Evolutionary conservation across 257 asterid genomes (phyloP).

Genomic region (Leptodermis oblonga): DNA sequence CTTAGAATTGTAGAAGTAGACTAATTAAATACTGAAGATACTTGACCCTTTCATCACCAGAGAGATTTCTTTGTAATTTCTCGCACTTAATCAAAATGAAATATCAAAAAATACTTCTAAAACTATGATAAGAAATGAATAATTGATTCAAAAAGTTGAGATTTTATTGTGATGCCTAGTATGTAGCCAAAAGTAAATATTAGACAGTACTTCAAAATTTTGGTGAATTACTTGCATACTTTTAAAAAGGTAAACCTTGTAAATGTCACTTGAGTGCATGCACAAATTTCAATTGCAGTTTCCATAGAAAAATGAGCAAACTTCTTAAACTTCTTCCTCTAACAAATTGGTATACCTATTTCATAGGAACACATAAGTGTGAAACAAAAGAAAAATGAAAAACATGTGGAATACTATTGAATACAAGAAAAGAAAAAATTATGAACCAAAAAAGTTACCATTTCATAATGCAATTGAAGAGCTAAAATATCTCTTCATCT

Average conservation of each 20-base stretch:
- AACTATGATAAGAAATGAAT: slow-evolving; percentile 1
- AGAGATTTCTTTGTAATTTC: slow-evolving; percentile 58
- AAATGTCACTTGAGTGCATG: slow-evolving; percentile 50
- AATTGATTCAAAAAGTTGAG: slow-evolving; percentile 28
- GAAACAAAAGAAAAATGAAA: slow-evolving; percentile 3
- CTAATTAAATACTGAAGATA: slow-evolving; percentile 62
- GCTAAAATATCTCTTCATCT: too few species aligned
- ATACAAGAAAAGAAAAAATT: too few species aligned
- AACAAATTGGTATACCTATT: slow-evolving; percentile 63
- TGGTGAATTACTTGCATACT: slow-evolving; percentile 6
- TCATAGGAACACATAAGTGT: slow-evolving; percentile 8
- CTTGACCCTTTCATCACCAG: slow-evolving; percentile 44
- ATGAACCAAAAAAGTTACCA: too few species aligned
- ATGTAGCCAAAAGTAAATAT: slow-evolving; percentile 13
- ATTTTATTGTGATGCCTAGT: slow-evolving; percentile 58
- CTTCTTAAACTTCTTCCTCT: slow-evolving; percentile 56
- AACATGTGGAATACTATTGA: too few species aligned
- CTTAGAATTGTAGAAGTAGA: slow-evolving; percentile 61
- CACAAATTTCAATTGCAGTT: slow-evolving; percentile 87
- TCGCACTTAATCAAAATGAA: slow-evolving; percentile 22
- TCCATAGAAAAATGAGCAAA: slow-evolving; percentile 70
- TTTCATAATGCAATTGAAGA: too few species aligned
- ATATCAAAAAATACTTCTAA: slow-evolving; percentile 23
- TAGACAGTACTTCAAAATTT: slow-evolving; percentile 20
- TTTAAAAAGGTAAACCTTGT: slow-evolving; percentile 47